Evolutionary conservation across 495 filamentous ascomycete genomes (phyloP), one percentile per base, ranked within the genome.

Genomic region (Penicillium cataractarum): DNA sequence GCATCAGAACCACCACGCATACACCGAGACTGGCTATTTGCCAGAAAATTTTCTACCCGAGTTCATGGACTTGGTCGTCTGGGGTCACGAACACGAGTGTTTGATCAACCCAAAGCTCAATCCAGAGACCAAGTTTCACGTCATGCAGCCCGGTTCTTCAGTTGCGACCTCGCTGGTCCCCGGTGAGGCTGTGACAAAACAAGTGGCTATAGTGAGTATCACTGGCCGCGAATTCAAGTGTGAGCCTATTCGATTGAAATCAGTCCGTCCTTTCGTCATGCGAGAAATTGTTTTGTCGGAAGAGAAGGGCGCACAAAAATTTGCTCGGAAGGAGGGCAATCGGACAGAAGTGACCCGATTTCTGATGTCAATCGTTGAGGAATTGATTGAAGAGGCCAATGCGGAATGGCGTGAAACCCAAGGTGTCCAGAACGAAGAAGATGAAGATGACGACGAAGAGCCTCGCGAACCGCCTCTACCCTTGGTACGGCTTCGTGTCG

Each of bases 31-130:
- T 3, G 86, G 90, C 21, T 98, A 97, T 69, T 82, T 99, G 0
- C 92, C 96, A 2, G 96, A 99, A 70, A 92, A 92, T 69, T 95
- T 97, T 71, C 85, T 99, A 0, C 96, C 95, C 0, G 88, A 90
- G 6, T 99, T 96, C 71, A 76, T 98, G 39, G 91, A 99, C 71
- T 79, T 99, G 17, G 87, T 98, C 0, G 80, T 99, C 49, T 99
- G 95, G 95, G 95, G 95, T 26, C 95, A 99, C 68, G 95, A 99
- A 74, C 95, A 99, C 68, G 96, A 99, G 76, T 98, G 94, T 71
- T 74, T 95, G 5, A 96, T 98, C 65, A 86, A 96, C 42, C 95
- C 95, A 1, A 69, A 75, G 12, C 82, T 84, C 26, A 97, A 97
- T 68, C 86, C 90, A 0, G 92, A 97, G 72, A 96, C 86, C 60